Conservation (phyloP, 306 rosid genomes). For the Carpinus fangiana region DNA sequence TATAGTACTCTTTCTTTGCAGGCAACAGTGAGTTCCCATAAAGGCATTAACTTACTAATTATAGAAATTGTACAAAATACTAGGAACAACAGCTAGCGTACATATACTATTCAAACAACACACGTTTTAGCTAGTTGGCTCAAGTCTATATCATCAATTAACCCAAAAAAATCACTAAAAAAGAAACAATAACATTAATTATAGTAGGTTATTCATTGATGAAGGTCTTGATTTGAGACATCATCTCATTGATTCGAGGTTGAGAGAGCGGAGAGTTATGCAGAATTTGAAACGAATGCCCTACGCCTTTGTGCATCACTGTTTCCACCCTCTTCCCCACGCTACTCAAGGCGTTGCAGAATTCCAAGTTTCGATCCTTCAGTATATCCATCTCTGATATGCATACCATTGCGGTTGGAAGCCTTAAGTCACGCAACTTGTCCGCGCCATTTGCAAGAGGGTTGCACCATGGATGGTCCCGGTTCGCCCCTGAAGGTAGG, state of each 20-base stretch:
- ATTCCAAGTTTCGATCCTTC: slow-evolving; percentile 65
- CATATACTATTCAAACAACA: neutral
- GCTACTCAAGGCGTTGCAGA: slow-evolving; percentile 51
- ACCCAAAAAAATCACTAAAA: neutral
- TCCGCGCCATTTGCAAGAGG: slow-evolving; percentile 45
- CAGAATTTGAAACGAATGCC: slow-evolving; percentile 83
- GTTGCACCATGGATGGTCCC: slow-evolving; percentile 81
- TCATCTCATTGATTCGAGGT: slow-evolving; percentile 57
- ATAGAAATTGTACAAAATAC: no score
- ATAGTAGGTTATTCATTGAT: slow-evolving; percentile 21
- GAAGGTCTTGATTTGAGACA: slow-evolving; percentile 53
- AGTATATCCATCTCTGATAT: slow-evolving; percentile 78
- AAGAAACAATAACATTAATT: neutral
- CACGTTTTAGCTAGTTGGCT: neutral
- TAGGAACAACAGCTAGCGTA: no score
- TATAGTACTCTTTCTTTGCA: no score
- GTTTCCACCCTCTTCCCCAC: slow-evolving; percentile 67
- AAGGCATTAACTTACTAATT: no score
- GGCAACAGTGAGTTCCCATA: no score
- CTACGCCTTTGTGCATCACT: slow-evolving; percentile 59
- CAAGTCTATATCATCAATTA: neutral
- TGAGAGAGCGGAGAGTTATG: slow-evolving; percentile 61
- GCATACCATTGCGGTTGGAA: slow-evolving; percentile 58
- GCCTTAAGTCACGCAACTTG: slow-evolving; percentile 45
- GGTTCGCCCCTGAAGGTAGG: slow-evolving; percentile 61